Evolutionary conservation across 768 basidiomycete genomes (phyloP).

Genomic region (Hebeloma cylindrosporum): DNA sequence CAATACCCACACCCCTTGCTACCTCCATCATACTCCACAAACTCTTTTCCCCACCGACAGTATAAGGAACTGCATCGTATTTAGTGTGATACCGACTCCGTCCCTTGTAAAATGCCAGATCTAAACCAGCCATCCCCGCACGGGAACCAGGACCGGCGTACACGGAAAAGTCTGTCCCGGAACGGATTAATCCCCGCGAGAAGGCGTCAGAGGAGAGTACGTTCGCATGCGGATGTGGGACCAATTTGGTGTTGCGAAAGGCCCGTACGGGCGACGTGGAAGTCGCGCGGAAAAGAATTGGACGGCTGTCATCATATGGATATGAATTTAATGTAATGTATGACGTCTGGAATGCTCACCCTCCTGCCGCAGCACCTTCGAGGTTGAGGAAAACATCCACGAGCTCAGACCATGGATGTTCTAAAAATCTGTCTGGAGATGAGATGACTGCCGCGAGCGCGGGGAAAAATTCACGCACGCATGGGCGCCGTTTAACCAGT

Average conservation of each 20-base stretch:
- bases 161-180: conserved; percentile 72
- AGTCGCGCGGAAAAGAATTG: conserved; percentile 73
- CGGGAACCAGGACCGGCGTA: conserved; percentile 42
- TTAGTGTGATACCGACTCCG: conserved; percentile 78
- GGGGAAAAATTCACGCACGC: conserved; percentile 34
- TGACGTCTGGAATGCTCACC: conserved; percentile 41
- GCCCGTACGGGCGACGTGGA: conserved; percentile 55
- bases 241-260: conserved; percentile 41
- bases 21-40: conserved; percentile 84
- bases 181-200: conserved; percentile 60
- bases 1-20: conserved; percentile 51
- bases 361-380: conserved; percentile 79
- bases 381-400: conserved; percentile 74
- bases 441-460: neutral
- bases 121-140: conserved; percentile 63
- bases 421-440: conserved; percentile 49
- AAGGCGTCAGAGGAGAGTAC: conserved; percentile 72
- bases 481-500: conserved; percentile 72
- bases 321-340: neutral
- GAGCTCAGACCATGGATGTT: conserved; percentile 73
- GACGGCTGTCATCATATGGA: conserved; percentile 57
- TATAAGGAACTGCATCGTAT: conserved; percentile 65
- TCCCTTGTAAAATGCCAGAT: conserved; percentile 76
- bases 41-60: conserved; percentile 47
- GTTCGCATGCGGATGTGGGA: conserved; percentile 72